Evolutionary conservation across 257 asterid genomes (phyloP).

Genomic region (Nicotiana paniculata): DNA sequence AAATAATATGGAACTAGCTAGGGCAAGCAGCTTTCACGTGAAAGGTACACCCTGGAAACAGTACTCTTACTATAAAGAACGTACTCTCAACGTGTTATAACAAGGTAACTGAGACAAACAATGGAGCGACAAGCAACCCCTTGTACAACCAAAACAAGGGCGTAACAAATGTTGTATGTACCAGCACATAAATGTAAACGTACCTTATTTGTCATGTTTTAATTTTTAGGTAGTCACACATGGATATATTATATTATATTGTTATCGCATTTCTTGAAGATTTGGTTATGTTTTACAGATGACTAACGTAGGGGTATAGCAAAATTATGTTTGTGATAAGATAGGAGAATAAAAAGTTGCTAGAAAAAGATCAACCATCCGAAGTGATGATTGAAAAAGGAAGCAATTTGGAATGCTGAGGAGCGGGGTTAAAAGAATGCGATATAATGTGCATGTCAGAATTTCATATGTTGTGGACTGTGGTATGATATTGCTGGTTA

Average conservation of each 20-base stretch:
- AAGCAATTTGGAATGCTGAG: background rate
- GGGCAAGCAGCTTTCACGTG: slow-evolving; percentile 1
- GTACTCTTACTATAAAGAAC: background rate
- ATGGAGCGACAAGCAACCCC: background rate
- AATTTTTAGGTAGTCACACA: background rate
- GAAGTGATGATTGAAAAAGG: background rate
- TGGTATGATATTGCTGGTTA: background rate
- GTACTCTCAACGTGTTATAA: background rate
- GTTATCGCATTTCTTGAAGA: background rate
- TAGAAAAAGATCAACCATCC: background rate
- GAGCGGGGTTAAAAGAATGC: background rate
- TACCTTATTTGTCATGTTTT: background rate
- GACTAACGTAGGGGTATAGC: background rate
- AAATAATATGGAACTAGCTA: background rate
- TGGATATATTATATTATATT: background rate
- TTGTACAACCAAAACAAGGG: background rate
- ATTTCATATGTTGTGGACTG: background rate
- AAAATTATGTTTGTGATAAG: background rate
- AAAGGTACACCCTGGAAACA: background rate
- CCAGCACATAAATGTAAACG: background rate
- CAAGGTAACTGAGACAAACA: background rate
- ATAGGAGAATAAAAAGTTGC: background rate
- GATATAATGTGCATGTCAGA: background rate
- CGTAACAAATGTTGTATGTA: background rate
- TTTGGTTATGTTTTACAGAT: background rate